These are phyloP conservation scores for Fusarium aywerte DNA, from an alignment of 2,329 filamentous ascomycete genomes.

Conservation along the genomic window DNA sequence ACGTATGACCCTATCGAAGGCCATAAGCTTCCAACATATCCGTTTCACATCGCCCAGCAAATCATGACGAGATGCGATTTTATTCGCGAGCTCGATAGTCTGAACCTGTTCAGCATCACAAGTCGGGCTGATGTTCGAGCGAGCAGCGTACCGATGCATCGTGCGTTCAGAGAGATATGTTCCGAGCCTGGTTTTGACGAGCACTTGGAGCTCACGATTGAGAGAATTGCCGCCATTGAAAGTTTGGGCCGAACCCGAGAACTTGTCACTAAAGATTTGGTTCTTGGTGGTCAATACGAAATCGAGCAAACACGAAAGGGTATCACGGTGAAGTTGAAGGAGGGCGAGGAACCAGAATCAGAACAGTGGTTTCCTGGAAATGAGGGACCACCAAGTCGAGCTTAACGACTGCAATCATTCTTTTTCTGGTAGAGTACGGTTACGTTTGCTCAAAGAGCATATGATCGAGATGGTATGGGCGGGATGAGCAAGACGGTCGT, in stretches of 20 bases:
- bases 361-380: slow-evolving; percentile 5
- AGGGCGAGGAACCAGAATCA: slow-evolving; percentile 47
- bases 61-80: slow-evolving; percentile 98
- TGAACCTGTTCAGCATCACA: slow-evolving; percentile 96
- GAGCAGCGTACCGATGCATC: slow-evolving; percentile 95
- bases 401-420: slow-evolving; percentile 7
- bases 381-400: neutral
- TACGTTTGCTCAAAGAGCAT: slow-evolving; percentile 1
- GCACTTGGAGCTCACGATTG: slow-evolving; percentile 82
- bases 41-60: slow-evolving; percentile 84
- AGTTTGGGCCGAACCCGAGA: slow-evolving; percentile 93
- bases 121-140: slow-evolving; percentile 87
- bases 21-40: slow-evolving; percentile 82
- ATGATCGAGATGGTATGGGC: neutral
- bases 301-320: slow-evolving; percentile 59
- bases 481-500: slow-evolving; percentile 12
- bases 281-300: slow-evolving; percentile 83
- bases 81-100: slow-evolving; percentile 89
- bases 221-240: slow-evolving; percentile 92
- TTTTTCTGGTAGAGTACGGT: neutral
- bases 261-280: slow-evolving; percentile 93
- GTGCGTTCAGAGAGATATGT: slow-evolving; percentile 88
- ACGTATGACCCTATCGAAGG: slow-evolving; percentile 74
- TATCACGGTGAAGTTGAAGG: slow-evolving; percentile 57
- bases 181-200: slow-evolving; percentile 79